A percentile compares a stretch with the other conserved stretches of the same genome.
phyloP scores from a whole-genome alignment of 106 monocot species.

The Agapanthus africanus region DNA sequence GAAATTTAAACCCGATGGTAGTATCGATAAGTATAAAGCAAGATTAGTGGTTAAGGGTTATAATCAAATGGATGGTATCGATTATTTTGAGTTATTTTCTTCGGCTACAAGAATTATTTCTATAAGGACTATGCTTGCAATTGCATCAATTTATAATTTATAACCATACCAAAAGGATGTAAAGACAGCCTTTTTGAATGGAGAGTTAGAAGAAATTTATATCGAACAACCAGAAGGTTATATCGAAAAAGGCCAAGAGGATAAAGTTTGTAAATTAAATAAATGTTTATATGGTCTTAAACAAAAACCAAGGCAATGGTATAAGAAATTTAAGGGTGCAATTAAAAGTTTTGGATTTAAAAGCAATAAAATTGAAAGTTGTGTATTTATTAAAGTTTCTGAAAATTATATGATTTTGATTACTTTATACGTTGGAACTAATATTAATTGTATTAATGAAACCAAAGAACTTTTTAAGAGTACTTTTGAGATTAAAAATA shows the following conservation, averaged over 20 bases:
- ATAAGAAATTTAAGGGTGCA: background rate
- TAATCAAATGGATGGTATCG: background rate
- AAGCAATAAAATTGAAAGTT: background rate
- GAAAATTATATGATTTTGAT: background rate
- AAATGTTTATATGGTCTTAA: slow-evolving; percentile 8
- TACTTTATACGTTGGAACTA: slow-evolving; percentile 6
- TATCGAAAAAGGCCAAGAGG: background rate
- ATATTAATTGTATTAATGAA: background rate
- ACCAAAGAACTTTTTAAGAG: background rate
- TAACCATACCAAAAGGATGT: slow-evolving; percentile 6
- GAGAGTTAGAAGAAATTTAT: slow-evolving; percentile 8
- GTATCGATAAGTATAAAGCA: background rate
- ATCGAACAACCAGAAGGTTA: slow-evolving; percentile 7
- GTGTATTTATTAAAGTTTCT: background rate
- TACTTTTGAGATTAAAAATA: background rate
- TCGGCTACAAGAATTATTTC: background rate
- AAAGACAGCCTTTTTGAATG: slow-evolving; percentile 8
- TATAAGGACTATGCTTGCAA: background rate
- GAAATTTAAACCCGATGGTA: background rate
- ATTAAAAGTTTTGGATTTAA: background rate
- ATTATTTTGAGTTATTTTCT: slow-evolving; percentile 9
- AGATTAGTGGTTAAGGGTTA: slow-evolving; percentile 6
- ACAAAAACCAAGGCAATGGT: slow-evolving; percentile 7
- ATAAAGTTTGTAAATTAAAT: slow-evolving; percentile 3
- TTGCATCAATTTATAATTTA: background rate